Conservation (phyloP, 2,329 filamentous ascomycete genomes). For the Biscogniauxia sp. region DNA sequence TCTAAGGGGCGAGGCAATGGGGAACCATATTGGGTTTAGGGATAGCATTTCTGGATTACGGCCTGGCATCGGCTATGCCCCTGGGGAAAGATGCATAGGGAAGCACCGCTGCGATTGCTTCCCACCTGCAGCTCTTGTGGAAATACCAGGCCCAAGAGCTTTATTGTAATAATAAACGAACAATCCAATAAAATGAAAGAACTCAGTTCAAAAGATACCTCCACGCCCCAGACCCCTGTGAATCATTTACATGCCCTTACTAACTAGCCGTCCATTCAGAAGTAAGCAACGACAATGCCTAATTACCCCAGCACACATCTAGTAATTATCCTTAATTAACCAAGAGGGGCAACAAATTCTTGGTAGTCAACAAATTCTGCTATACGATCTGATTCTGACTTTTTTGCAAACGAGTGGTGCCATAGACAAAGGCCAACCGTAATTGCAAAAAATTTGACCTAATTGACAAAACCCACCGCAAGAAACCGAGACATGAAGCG, state of each 20-base stretch:
- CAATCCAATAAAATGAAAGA: constrained; percentile 15
- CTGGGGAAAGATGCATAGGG: constrained; percentile 17
- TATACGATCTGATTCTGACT: neutral
- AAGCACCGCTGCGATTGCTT: constrained; percentile 31
- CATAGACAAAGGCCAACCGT: neutral
- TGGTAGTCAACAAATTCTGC: too few species aligned
- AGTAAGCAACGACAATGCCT: neutral
- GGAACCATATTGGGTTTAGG: constrained; percentile 13
- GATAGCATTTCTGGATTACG: constrained; percentile 22
- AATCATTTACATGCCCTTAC: neutral
- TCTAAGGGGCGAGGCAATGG: constrained; percentile 13
- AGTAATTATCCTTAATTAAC: neutral
- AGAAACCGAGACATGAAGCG: neutral
- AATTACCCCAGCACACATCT: neutral
- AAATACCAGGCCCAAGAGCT: constrained; percentile 17
- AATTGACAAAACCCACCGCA: neutral
- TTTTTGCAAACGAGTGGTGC: neutral
- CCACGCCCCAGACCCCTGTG: neutral
- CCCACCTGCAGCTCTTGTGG: constrained; percentile 22
- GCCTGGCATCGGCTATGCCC: constrained; percentile 19
- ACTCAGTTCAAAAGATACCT: neutral
- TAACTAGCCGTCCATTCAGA: neutral
- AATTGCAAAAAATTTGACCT: neutral
- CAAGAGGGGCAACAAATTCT: neutral
- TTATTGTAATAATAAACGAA: constrained; percentile 22